phyloP scores from a whole-genome alignment of 2,329 filamentous ascomycete species.

The Ophiostoma tasmaniense region DNA sequence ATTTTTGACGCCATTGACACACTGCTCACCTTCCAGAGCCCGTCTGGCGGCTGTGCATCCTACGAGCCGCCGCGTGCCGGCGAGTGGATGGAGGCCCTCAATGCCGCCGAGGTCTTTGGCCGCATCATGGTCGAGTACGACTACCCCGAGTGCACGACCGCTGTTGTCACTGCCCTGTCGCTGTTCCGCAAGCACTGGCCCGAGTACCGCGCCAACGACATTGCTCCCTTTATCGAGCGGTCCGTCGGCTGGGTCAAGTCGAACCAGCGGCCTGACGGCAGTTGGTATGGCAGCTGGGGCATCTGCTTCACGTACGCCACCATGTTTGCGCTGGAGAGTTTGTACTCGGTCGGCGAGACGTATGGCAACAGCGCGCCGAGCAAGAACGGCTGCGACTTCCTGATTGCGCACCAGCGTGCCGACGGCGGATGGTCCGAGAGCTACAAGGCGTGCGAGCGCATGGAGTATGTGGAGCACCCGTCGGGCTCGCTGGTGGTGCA shows the following conservation, averaged over 20 bases:
- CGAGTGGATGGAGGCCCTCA: slow-evolving; percentile 71
- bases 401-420: slow-evolving; percentile 71
- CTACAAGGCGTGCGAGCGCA: slow-evolving; percentile 77
- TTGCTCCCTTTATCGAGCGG: slow-evolving; percentile 60
- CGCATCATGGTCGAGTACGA: slow-evolving; percentile 98
- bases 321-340: slow-evolving; percentile 90
- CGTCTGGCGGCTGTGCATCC: slow-evolving; percentile 75
- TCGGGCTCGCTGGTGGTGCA: slow-evolving; percentile 82
- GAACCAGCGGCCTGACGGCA: slow-evolving; percentile 71
- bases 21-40: slow-evolving; percentile 82
- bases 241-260: slow-evolving; percentile 77
- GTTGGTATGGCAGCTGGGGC: slow-evolving; percentile 96
- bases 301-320: slow-evolving; percentile 96
- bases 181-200: slow-evolving; percentile 77
- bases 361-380: slow-evolving; percentile 57
- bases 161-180: slow-evolving; percentile 78
- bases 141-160: slow-evolving; percentile 95
- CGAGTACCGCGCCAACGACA: slow-evolving; percentile 67
- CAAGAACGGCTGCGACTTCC: slow-evolving; percentile 76
- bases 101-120: slow-evolving; percentile 93
- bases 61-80: slow-evolving; percentile 81
- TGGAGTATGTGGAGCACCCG: slow-evolving; percentile 64
- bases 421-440: slow-evolving; percentile 97
- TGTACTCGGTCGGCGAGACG: slow-evolving; percentile 72
- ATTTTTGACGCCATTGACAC: slow-evolving; percentile 87